Evolutionary conservation across 345 rosid species (phyloP).

Genomic region (Brassica incana): DNA sequence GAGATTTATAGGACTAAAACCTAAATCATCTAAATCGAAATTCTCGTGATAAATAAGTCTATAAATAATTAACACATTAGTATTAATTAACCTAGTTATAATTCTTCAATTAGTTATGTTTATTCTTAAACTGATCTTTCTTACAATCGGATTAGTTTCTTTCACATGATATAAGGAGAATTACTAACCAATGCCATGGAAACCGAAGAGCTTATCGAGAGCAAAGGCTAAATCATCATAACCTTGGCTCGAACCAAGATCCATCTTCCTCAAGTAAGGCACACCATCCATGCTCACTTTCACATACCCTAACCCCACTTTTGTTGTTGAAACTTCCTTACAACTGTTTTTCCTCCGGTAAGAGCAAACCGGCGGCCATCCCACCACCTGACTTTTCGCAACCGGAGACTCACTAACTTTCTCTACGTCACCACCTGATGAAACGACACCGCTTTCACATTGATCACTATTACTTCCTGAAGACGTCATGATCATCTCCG

Average conservation of each 20-base stretch:
- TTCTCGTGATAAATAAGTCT: not conserved
- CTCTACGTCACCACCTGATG: slow-evolving; percentile 36
- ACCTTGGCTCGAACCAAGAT: slow-evolving; percentile 56
- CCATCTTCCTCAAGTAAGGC: slow-evolving; percentile 81
- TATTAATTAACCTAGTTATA: not conserved
- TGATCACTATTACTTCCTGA: slow-evolving; percentile 34
- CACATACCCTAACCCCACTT: slow-evolving; percentile 47
- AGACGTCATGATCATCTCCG: slow-evolving; percentile 50
- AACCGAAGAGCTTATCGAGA: slow-evolving; percentile 74
- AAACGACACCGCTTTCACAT: slow-evolving; percentile 36
- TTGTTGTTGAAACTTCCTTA: slow-evolving; percentile 21
- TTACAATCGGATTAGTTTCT: not conserved
- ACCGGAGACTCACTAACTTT: slow-evolving; percentile 27
- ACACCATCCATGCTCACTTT: slow-evolving; percentile 97
- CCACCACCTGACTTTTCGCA: slow-evolving; percentile 70
- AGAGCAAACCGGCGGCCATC: slow-evolving; percentile 97
- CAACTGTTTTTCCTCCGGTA: slow-evolving; percentile 66
- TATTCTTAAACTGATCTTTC: not conserved
- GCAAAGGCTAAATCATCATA: slow-evolving; percentile 61
- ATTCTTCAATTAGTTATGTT: slow-evolving; percentile 12
- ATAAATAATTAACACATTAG: not conserved
- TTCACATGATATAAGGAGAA: not conserved
- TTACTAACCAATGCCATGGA: slow-evolving; percentile 58
- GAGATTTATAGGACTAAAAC: not conserved
- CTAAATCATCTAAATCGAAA: not conserved